Evolutionary conservation across 352 stramenopile species (phyloP).

Genomic region (Ophiocytium majus): DNA sequence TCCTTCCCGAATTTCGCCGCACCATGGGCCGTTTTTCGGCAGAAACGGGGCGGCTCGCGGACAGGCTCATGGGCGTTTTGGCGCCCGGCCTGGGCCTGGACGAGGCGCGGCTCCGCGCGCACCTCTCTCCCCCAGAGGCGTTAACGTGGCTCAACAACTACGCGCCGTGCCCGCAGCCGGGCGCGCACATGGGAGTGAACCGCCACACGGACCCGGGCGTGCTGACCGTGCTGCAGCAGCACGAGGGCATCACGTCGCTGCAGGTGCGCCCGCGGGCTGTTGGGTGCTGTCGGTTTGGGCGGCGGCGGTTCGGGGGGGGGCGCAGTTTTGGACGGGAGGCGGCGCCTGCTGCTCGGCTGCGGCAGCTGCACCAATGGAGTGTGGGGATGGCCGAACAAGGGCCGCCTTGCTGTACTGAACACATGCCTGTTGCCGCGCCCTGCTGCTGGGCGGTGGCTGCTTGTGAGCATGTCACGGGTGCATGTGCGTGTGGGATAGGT

Average conservation of each 20-base stretch:
- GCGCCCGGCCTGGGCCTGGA: slow-evolving; percentile 42
- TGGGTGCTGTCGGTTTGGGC: too few species aligned
- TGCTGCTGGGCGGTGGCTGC: too few species aligned
- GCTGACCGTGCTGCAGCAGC: slow-evolving; percentile 71
- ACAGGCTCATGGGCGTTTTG: slow-evolving; percentile 61
- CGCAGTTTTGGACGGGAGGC: too few species aligned
- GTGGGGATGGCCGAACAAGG: too few species aligned
- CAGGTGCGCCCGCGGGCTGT: slow-evolving; percentile 50
- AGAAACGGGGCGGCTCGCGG: slow-evolving; percentile 60
- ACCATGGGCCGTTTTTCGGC: slow-evolving; percentile 65
- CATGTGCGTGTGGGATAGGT: too few species aligned
- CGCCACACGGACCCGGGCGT: slow-evolving; percentile 70
- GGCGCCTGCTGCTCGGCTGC: too few species aligned
- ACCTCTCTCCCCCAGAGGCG: slow-evolving; percentile 65
- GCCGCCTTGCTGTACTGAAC: too few species aligned
- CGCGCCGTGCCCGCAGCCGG: slow-evolving; percentile 59
- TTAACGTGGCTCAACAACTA: slow-evolving; percentile 88
- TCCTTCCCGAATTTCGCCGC: slow-evolving; percentile 65
- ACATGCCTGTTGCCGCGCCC: too few species aligned
- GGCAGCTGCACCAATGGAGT: too few species aligned
- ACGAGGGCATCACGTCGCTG: slow-evolving; percentile 65
- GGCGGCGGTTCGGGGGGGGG: too few species aligned
- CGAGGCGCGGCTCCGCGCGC: slow-evolving; percentile 14
- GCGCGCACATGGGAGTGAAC: slow-evolving; percentile 56
- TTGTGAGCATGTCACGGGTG: too few species aligned